Percentiles rank a stretch among this genome's conserved stretches.
Conservation (phyloP, 352 stramenopile species). For the Pythium rhizo-oryzae region DNA sequence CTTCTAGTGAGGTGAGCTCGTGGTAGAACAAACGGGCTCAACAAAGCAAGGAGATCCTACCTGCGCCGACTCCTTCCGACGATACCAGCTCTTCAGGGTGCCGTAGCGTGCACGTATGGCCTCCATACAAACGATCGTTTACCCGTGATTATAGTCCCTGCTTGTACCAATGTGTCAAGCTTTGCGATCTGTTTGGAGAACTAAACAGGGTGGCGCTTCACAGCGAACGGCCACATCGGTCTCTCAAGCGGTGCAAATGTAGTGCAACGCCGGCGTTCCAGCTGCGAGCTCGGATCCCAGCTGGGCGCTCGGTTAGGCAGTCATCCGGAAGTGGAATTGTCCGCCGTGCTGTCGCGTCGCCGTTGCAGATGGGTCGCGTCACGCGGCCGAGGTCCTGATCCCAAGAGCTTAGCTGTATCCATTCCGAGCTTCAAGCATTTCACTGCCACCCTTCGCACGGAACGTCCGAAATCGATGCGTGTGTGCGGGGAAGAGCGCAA, state of each 20-base stretch:
- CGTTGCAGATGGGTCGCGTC: neutral
- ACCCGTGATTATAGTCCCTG: neutral
- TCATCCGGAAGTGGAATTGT: neutral
- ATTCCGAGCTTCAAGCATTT: neutral
- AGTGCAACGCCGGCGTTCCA: neutral
- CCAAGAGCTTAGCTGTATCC: neutral
- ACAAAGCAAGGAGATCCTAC: neutral
- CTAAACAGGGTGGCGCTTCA: neutral
- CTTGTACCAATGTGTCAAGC: neutral
- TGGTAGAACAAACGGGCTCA: conserved; percentile 1
- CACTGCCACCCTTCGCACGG: neutral
- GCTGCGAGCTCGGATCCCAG: neutral
- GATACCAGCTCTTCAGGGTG: neutral
- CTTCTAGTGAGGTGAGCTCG: neutral
- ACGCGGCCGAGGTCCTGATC: neutral
- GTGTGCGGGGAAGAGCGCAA: neutral
- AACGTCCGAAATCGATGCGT: neutral
- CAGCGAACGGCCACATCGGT: neutral
- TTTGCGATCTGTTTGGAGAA: neutral
- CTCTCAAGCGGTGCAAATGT: neutral
- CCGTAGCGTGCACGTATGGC: neutral
- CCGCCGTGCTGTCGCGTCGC: too few relatives aligned
- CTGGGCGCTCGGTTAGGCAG: neutral
- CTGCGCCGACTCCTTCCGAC: conserved; percentile 1
- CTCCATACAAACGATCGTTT: neutral